Conservation (phyloP, 164 flowering plant genomes). For the Umbellularia californica region DNA sequence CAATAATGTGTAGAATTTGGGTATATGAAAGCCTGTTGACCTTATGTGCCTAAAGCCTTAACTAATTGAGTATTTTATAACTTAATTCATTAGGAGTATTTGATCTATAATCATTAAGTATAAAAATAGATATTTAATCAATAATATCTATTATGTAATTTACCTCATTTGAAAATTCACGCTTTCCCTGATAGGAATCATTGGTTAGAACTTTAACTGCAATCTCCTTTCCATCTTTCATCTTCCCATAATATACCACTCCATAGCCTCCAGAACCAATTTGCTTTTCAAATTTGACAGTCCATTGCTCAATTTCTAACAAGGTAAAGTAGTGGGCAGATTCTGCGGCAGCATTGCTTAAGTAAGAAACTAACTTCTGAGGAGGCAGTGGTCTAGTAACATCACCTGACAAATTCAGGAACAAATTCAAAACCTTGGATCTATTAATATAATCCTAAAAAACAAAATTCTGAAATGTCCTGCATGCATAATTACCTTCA, state of each 20-base stretch:
- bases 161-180: conserved; percentile 95
- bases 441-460: background rate
- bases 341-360: conserved; percentile 53
- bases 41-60: too few relatives aligned
- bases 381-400: conserved; percentile 28
- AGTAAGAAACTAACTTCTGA: conserved; percentile 43
- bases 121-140: too few relatives aligned
- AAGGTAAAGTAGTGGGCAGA: conserved; percentile 75
- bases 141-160: background rate
- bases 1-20: too few relatives aligned
- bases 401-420: conserved; percentile 27
- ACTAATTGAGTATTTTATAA: too few relatives aligned
- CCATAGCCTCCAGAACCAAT: conserved; percentile 98
- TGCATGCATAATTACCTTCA: conserved; percentile 35
- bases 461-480: background rate
- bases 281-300: conserved; percentile 70
- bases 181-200: conserved; percentile 85
- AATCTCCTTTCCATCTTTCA: conserved; percentile 85
- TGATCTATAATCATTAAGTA: too few relatives aligned
- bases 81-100: too few relatives aligned
- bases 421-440: background rate
- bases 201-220: conserved; percentile 87
- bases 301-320: conserved; percentile 75
- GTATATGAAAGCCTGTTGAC: too few relatives aligned
- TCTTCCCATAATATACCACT: conserved; percentile 82